phyloP scores from a whole-genome alignment of 106 monocot species.

The Posidonia australis region DNA sequence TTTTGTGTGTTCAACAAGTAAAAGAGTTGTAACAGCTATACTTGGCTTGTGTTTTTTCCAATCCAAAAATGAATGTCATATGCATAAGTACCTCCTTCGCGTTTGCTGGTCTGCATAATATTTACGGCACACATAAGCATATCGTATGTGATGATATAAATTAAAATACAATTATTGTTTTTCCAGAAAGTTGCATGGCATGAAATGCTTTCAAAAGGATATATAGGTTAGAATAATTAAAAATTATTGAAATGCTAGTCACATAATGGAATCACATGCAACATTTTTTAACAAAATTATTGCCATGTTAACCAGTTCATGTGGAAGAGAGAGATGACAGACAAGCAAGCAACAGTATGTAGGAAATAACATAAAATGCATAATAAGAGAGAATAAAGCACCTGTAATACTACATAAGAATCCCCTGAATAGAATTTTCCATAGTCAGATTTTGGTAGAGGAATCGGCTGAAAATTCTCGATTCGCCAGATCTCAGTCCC shows the following conservation, averaged over 20 bases:
- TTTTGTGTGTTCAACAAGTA: neutral
- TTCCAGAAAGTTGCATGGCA: neutral
- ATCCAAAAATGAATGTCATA: slow-evolving; percentile 53
- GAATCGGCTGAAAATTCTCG: slow-evolving; percentile 44
- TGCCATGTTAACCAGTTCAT: neutral
- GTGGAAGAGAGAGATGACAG: neutral
- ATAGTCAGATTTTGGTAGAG: slow-evolving; percentile 34
- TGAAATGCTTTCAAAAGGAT: neutral
- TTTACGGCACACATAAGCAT: neutral
- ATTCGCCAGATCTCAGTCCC: slow-evolving; percentile 50
- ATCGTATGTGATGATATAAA: neutral
- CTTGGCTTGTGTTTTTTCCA: slow-evolving; percentile 54
- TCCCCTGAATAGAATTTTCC: slow-evolving; percentile 54
- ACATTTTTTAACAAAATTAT: neutral
- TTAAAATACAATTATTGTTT: neutral
- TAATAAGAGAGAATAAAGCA: slow-evolving; percentile 7
- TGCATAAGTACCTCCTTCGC: slow-evolving; percentile 21
- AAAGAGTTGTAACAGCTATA: slow-evolving; percentile 11
- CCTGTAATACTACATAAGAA: slow-evolving; percentile 43
- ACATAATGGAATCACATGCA: neutral
- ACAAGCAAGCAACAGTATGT: neutral
- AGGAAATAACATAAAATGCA: neutral
- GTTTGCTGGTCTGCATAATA: slow-evolving; percentile 24
- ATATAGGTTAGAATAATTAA: too few relatives aligned
- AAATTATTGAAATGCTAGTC: neutral